These are phyloP conservation scores for Cryptomeria japonica DNA, from an alignment of 75 land plant genomes.

Conservation along the genomic window DNA sequence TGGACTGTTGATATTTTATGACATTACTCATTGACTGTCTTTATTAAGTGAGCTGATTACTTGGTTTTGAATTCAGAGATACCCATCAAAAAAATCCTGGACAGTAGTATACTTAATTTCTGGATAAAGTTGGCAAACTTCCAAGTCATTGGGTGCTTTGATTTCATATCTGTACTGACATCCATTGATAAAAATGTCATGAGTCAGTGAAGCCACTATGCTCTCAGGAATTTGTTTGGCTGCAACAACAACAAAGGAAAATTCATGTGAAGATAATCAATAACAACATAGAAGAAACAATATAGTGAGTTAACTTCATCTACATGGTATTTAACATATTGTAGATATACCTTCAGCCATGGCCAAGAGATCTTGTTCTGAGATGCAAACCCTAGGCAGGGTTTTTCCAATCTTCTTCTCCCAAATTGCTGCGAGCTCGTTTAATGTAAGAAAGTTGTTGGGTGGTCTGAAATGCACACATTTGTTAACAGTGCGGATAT, in stretches of 20 bases:
- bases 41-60: too few relatives aligned
- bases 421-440: too few relatives aligned
- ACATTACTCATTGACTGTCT: too few relatives aligned
- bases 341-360: slow-evolving; percentile 16
- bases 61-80: slow-evolving; percentile 3
- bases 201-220: slow-evolving; percentile 9
- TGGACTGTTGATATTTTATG: too few relatives aligned
- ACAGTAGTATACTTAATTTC: slow-evolving; percentile 31
- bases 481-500: slow-evolving; percentile 23
- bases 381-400: too few relatives aligned
- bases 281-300: background rate
- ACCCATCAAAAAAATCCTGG: slow-evolving; percentile 10
- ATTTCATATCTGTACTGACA: slow-evolving; percentile 13
- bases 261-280: too few relatives aligned
- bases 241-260: background rate
- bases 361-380: slow-evolving; percentile 13
- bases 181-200: slow-evolving; percentile 23
- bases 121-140: slow-evolving; percentile 27
- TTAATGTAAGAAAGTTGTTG: too few relatives aligned
- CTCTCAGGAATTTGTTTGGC: slow-evolving; percentile 11
- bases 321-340: background rate
- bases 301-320: too few relatives aligned
- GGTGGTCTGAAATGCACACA: slow-evolving; percentile 6
- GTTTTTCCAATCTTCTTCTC: too few relatives aligned
- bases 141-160: slow-evolving; percentile 4